These are phyloP conservation scores for Aspergillus sp. DNA, from an alignment of 2,329 filamentous ascomycete genomes.

Conservation along the genomic window DNA sequence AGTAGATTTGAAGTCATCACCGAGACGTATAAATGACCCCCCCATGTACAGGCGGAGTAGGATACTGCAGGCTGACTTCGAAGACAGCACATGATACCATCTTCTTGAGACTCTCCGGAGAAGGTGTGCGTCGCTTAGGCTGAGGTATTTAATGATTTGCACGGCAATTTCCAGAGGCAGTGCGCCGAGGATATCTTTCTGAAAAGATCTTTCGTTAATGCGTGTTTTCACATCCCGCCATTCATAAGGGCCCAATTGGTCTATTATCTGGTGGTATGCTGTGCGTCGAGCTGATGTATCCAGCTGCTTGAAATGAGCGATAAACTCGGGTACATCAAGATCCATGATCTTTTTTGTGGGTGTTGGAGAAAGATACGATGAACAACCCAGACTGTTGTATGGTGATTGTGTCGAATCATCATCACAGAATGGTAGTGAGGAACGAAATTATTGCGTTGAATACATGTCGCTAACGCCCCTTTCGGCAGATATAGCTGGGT, in stretches of 20 bases:
- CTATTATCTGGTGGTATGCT: conserved; percentile 26
- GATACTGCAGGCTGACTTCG: conserved; percentile 17
- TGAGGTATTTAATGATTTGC: conserved; percentile 26
- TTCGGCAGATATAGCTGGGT: not conserved
- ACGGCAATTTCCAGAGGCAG: conserved; percentile 35
- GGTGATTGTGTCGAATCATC: not conserved
- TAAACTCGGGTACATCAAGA: conserved; percentile 12
- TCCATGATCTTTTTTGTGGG: not conserved
- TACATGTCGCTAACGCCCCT: not conserved
- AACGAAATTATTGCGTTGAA: not conserved
- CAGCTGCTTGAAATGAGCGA: conserved; percentile 23
- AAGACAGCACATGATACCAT: conserved; percentile 34
- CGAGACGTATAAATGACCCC: not conserved
- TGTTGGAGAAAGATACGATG: not conserved
- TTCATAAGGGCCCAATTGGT: conserved; percentile 28
- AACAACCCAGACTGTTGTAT: not conserved
- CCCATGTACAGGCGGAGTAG: conserved; percentile 19
- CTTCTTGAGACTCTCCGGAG: conserved; percentile 33
- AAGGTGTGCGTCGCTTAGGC: conserved; percentile 27
- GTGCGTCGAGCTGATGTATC: conserved; percentile 21
- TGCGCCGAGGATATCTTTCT: conserved; percentile 33
- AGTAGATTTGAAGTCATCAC: not conserved
- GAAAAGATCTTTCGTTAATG: conserved; percentile 22
- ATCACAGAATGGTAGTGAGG: not conserved
- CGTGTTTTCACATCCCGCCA: conserved; percentile 30